Conservation (phyloP, 1,284 basidiomycete genomes). For the Agroathelia rolfsii region DNA sequence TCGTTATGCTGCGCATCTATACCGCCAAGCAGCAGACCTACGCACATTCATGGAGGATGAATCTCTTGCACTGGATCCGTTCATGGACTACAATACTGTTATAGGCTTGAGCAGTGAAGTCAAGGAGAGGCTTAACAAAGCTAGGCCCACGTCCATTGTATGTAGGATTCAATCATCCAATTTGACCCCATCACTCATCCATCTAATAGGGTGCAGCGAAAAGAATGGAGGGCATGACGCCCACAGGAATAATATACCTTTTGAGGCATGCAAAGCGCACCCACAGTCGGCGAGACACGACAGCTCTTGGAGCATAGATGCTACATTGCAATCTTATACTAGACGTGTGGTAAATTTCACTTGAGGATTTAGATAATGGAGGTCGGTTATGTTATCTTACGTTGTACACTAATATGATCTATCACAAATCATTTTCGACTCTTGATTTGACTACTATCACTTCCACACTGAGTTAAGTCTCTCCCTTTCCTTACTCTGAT, state of each 20-base stretch:
- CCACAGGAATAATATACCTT: slow-evolving; percentile 54
- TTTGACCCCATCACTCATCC: neutral
- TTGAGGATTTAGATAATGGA: no score
- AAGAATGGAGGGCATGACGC: slow-evolving; percentile 83
- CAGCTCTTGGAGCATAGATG: no score
- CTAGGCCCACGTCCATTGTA: slow-evolving; percentile 65
- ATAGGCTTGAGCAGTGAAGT: slow-evolving; percentile 71
- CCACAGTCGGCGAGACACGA: no score
- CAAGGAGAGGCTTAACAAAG: slow-evolving; percentile 48
- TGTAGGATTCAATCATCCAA: slow-evolving; percentile 17
- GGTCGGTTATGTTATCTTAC: no score
- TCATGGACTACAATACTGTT: slow-evolving; percentile 60
- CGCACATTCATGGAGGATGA: slow-evolving; percentile 72
- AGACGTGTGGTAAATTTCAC: no score
- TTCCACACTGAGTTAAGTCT: no score
- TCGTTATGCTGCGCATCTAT: slow-evolving; percentile 50
- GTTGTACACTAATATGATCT: no score
- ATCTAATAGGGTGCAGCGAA: slow-evolving; percentile 64
- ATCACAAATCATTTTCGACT: no score
- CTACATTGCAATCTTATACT: no score
- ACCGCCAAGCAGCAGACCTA: slow-evolving; percentile 68
- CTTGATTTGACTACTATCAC: no score
- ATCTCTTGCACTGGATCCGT: slow-evolving; percentile 54
- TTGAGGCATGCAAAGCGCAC: slow-evolving; percentile 51
- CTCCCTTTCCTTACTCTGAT: no score